A percentile compares a stretch with the other conserved stretches of the same genome.
phyloP scores from a whole-genome alignment of 2,329 filamentous ascomycete species.

The Neopestalotiopsis clavispora region DNA sequence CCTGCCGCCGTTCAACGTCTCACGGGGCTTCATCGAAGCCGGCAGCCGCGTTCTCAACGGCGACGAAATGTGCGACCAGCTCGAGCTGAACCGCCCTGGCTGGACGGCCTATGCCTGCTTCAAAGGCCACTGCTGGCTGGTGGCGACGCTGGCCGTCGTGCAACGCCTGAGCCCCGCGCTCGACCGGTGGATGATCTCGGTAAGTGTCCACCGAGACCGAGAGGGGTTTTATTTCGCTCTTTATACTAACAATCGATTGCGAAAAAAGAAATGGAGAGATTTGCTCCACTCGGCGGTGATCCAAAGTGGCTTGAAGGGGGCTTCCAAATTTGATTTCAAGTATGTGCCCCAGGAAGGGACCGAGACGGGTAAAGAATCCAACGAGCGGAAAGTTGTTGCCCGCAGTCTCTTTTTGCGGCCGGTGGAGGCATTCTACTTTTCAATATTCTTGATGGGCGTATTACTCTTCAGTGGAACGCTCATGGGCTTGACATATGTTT shows the following conservation, averaged over 20 bases:
- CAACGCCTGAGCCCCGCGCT: constrained; percentile 32
- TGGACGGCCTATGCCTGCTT: constrained; percentile 34
- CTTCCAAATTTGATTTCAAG: constrained; percentile 39
- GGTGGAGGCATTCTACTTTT: constrained; percentile 31
- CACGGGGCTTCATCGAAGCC: constrained; percentile 39
- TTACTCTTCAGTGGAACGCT: background rate
- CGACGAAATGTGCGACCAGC: constrained; percentile 39
- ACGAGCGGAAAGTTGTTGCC: constrained; percentile 16
- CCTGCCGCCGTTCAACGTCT: constrained; percentile 40
- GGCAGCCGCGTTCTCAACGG: constrained; percentile 44
- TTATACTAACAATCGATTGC: background rate
- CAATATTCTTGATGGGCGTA: constrained; percentile 26
- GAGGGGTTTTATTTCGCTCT: no score
- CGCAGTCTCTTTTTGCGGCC: constrained; percentile 27
- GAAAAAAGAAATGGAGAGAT: constrained; percentile 21
- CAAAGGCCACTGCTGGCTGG: constrained; percentile 37
- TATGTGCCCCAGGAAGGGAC: constrained; percentile 32
- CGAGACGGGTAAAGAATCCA: constrained; percentile 29
- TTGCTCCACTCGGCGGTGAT: constrained; percentile 35
- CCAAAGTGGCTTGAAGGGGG: constrained; percentile 32
- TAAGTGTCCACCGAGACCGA: constrained; percentile 19
- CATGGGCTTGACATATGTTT: background rate
- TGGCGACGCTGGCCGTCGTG: constrained; percentile 30
- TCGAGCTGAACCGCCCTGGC: constrained; percentile 38
- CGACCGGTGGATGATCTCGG: constrained; percentile 29